A percentile compares a stretch with the other conserved stretches of the same genome.
phyloP scores from a whole-genome alignment of 768 basidiomycete genomes.

The Amanita pallidorosea region DNA sequence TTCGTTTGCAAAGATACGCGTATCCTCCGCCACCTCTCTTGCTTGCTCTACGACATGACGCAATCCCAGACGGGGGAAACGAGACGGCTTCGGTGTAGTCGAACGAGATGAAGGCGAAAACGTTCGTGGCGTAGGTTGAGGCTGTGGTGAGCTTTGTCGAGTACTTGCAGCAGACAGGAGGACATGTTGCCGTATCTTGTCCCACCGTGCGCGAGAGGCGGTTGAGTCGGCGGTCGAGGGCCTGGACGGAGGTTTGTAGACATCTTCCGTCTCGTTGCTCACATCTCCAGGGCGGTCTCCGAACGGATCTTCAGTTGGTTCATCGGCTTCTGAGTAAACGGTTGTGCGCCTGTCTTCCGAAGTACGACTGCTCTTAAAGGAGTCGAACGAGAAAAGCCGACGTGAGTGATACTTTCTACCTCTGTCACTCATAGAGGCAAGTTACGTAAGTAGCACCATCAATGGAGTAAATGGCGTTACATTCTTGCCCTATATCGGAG shows the following conservation, averaged over 20 bases:
- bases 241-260: slow-evolving; percentile 1
- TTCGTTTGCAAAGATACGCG: slow-evolving; percentile 41
- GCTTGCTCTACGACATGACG: slow-evolving; percentile 58
- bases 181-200: slow-evolving; percentile 43
- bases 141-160: slow-evolving; percentile 15
- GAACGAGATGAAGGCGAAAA: slow-evolving; percentile 11
- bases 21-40: slow-evolving; percentile 39
- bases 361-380: slow-evolving; percentile 8
- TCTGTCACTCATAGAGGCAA: too few relatives aligned
- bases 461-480: too few relatives aligned
- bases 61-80: slow-evolving; percentile 43
- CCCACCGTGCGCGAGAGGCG: slow-evolving; percentile 36
- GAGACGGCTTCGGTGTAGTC: slow-evolving; percentile 38
- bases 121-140: slow-evolving; percentile 11
- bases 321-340: neutral
- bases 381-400: slow-evolving; percentile 18
- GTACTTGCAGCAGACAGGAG: slow-evolving; percentile 18
- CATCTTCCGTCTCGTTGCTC: neutral
- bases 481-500: too few relatives aligned
- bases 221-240: slow-evolving; percentile 40
- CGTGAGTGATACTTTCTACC: slow-evolving; percentile 5
- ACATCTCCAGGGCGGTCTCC: neutral
- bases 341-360: neutral
- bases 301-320: neutral
- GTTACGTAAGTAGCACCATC: too few relatives aligned